A percentile compares a stretch with the other conserved stretches of the same genome.
These are phyloP conservation scores for Phytomonas serpens DNA, from an alignment of 208 protist species.

Conservation along the genomic window DNA sequence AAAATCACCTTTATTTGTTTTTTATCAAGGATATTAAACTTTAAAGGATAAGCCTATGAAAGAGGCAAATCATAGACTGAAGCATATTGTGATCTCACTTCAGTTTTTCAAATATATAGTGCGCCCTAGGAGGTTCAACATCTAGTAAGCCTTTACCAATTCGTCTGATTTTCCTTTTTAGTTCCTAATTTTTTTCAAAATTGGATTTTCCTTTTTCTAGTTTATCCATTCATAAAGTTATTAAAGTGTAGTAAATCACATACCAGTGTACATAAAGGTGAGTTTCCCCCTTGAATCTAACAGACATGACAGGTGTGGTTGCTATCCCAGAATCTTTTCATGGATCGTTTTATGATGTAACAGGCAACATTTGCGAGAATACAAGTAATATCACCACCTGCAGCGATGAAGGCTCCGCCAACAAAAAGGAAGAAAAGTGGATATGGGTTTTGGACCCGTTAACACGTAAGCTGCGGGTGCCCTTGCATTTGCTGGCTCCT, in stretches of 20 bases:
- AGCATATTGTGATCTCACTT: not conserved
- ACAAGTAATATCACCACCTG: conserved; percentile 13
- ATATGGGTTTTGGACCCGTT: conserved; percentile 87
- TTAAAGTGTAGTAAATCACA: not conserved
- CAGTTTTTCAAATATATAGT: not conserved
- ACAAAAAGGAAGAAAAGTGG: conserved; percentile 56
- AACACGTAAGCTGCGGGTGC: conserved; percentile 80
- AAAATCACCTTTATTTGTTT: not conserved
- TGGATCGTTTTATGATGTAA: not conserved
- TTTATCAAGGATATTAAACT: not conserved
- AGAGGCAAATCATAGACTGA: not conserved
- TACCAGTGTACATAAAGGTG: not conserved
- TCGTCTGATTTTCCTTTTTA: conserved; percentile 7
- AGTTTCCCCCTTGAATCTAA: not conserved
- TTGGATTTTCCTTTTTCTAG: conserved; percentile 7
- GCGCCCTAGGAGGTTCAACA: not conserved
- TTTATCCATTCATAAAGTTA: not conserved
- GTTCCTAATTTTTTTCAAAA: conserved; percentile 4
- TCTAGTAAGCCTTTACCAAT: not conserved
- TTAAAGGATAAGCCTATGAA: not conserved
- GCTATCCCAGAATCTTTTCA: not conserved
- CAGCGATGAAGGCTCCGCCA: conserved; percentile 11
- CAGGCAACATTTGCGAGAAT: conserved; percentile 2
- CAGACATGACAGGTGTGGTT: not conserved
- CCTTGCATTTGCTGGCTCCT: conserved; percentile 52